phyloP scores from a whole-genome alignment of 805 yeast genomes.

The Hanseniaspora thailandica region DNA sequence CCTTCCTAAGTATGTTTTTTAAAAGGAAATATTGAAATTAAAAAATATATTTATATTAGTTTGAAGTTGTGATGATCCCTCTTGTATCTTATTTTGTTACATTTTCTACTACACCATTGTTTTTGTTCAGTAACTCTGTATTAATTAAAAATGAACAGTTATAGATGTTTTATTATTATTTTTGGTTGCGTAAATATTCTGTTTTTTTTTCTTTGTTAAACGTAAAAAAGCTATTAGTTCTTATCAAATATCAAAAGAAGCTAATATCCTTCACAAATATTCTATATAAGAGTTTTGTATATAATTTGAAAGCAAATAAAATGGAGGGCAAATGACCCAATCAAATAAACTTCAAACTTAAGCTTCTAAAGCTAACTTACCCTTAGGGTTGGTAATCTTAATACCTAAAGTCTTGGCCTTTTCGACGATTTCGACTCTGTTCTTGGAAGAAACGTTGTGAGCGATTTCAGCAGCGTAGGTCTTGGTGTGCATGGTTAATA shows the following conservation, averaged over 20 bases:
- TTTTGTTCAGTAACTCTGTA: no score
- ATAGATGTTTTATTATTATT: constrained; percentile 14
- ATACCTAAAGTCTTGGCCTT: constrained; percentile 98
- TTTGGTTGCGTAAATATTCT: neutral
- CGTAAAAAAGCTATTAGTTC: constrained; percentile 2
- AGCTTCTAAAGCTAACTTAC: constrained; percentile 96
- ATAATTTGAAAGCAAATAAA: neutral
- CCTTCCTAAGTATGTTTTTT: no score
- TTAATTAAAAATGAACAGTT: constrained; percentile 14
- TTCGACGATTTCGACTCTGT: constrained; percentile 91
- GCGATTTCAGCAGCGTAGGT: constrained; percentile 99
- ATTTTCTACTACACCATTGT: no score
- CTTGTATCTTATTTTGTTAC: no score
- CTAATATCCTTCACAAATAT: constrained; percentile 17
- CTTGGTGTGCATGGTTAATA: constrained; percentile 91
- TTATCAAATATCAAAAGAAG: constrained; percentile 20
- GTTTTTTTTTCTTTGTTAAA: neutral
- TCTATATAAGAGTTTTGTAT: constrained; percentile 1
- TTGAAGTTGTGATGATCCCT: no score
- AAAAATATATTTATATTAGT: no score
- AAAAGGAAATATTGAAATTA: no score
- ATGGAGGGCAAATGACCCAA: neutral
- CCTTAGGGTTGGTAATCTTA: constrained; percentile 98
- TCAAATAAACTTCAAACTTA: constrained; percentile 31
- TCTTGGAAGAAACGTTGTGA: constrained; percentile 94